Conservation (phyloP, 768 basidiomycete genomes). For the Pilatotrama ljubarskyi region DNA sequence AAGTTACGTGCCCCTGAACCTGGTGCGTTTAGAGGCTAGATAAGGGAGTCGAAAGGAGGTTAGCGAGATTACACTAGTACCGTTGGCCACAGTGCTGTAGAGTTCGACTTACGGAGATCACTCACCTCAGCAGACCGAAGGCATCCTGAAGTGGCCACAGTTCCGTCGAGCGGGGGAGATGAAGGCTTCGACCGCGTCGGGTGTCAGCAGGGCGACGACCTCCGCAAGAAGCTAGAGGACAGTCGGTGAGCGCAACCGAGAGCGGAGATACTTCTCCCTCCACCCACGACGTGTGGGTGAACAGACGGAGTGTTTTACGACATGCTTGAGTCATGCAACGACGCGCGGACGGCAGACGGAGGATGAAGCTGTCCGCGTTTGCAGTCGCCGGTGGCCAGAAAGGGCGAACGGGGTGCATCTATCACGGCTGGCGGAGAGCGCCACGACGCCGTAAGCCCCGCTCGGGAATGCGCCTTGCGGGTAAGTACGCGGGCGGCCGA, state of each 20-base stretch:
- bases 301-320: constrained; percentile 10
- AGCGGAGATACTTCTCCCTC: neutral
- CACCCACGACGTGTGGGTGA: neutral
- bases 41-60: neutral
- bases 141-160: neutral
- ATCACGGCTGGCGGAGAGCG: constrained; percentile 11
- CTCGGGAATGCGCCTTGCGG: neutral
- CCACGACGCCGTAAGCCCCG: constrained; percentile 10
- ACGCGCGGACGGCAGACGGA: neutral
- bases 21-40: constrained; percentile 5
- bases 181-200: neutral
- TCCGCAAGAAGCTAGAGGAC: neutral
- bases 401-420: constrained; percentile 3
- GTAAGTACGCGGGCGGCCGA: neutral
- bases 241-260: neutral
- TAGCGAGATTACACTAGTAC: neutral
- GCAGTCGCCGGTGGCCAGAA: neutral
- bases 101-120: neutral
- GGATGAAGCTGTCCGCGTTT: neutral
- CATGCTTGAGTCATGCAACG: constrained; percentile 11
- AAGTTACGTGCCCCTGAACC: constrained; percentile 11
- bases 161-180: neutral
- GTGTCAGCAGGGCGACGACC: neutral
- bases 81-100: neutral
- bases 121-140: neutral